A percentile compares a stretch with the other conserved stretches of the same genome.
phyloP scores from a whole-genome alignment of 2,329 filamentous ascomycete genomes.

The Colletotrichum euphorbiae region DNA sequence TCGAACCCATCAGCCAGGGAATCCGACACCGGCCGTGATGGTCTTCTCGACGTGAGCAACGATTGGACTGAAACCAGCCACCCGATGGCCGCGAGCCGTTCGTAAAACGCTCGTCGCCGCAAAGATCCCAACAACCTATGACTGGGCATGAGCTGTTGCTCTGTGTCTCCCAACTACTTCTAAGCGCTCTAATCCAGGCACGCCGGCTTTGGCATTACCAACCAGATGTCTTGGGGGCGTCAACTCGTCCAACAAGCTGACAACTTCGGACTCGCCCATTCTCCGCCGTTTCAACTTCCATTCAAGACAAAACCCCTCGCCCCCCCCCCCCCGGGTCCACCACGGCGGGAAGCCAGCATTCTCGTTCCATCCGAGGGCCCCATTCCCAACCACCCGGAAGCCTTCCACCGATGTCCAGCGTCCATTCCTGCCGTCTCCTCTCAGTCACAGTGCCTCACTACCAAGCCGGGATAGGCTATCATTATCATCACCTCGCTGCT shows the following conservation, averaged over 20 bases:
- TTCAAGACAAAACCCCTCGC: conserved; percentile 7
- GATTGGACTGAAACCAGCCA: conserved; percentile 11
- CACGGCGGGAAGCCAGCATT: conserved; percentile 23
- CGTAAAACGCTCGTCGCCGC: background rate
- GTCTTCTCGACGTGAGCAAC: too few relatives aligned
- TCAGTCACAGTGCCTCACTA: too few relatives aligned
- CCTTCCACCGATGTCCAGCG: conserved; percentile 15
- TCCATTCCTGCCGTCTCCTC: conserved; percentile 21
- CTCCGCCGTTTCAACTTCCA: conserved; percentile 17
- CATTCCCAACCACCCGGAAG: conserved; percentile 32
- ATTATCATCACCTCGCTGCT: background rate
- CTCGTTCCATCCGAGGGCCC: conserved; percentile 20
- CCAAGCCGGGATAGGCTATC: conserved; percentile 14
- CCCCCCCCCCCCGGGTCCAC: conserved; percentile 12
- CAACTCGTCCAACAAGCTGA: background rate
- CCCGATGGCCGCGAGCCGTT: conserved; percentile 2
- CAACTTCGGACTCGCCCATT: conserved; percentile 21
- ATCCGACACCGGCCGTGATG: background rate
- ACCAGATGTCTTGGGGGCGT: background rate
- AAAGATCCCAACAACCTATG: background rate
- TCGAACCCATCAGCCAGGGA: background rate
- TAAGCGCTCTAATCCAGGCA: conserved; percentile 1
- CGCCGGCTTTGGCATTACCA: conserved; percentile 3
- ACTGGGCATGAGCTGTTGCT: background rate
- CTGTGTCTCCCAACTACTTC: background rate